Base-by-base conservation (phyloP, 441 rosid species). In the Populus tomentosa region DNA sequence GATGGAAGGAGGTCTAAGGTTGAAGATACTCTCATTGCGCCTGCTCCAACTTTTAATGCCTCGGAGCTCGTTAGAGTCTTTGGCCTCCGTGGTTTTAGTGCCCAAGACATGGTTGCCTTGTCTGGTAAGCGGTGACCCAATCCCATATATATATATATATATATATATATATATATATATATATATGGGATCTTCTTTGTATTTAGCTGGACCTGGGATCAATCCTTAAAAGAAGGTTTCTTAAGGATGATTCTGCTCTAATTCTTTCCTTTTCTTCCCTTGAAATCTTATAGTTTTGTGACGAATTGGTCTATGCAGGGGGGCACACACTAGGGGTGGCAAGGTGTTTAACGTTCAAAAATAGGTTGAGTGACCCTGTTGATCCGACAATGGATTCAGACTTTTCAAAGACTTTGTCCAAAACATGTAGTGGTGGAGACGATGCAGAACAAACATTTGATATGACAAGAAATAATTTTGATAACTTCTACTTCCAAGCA, bases 301-400 rank as follows among this genome's bases (percentile, higher is more conserved):
- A 46, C 18, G 0, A 46, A 46, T 46, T 46, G 56, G 20, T 46
- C 18, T 46, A 46, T 71, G 46, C 63, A 94, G 99, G 98, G 70
- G 99, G 87, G 14, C 99, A 95, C 73, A 95, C 99, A 0, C 83
- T 93, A 9, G 99, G 99, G 80, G 98, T 89, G 80, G 96, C 99
- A 21, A 80, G 93, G 81, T 92, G 97, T 76, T 75, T 95, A 6
- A 87, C 99, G 10, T 95, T 95, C 90, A 95, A 93, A 73, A 80
- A 70, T 30, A 84, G 98, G 74, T 74, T 95, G 65, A 85, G 77
- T 14, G 73, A 74, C 8, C 73, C 71, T 6, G 46, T 10, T 38
- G 96, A 92, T 70, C 75, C 93, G 16, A 82, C 84, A 3, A 9
- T 90, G 62, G 93, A 87, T 71, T 72, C 94, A 0, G 67, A 73